A percentile compares a stretch with the other conserved stretches of the same genome.
Conservation (phyloP, 208 protist species). For the Leishmania amazonensis region DNA sequence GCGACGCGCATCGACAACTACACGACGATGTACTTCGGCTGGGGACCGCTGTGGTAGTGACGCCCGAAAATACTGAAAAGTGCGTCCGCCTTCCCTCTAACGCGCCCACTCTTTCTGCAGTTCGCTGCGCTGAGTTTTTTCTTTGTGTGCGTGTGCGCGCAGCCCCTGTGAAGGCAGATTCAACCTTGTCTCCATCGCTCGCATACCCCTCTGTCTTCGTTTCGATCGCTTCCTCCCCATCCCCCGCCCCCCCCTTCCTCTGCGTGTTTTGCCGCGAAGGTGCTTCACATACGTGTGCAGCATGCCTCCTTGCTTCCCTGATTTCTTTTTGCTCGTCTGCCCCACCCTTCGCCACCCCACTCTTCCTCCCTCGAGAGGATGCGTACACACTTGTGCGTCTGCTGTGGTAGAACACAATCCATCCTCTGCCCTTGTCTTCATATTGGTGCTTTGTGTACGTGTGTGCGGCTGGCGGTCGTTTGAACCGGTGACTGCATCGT, state of each 20-base stretch:
- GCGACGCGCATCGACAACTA: conserved; percentile 89
- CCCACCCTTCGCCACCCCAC: neutral
- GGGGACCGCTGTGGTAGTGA: conserved; percentile 87
- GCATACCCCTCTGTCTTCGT: neutral
- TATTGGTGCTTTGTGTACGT: neutral
- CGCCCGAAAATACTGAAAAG: neutral
- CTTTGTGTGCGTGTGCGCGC: neutral
- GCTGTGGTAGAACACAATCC: neutral
- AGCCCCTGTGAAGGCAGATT: no score
- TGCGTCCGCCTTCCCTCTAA: neutral
- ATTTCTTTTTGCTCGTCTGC: neutral
- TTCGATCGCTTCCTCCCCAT: neutral
- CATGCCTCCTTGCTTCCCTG: neutral
- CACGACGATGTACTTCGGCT: conserved; percentile 91
- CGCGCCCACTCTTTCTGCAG: neutral
- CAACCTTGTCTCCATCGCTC: neutral
- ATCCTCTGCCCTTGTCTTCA: neutral
- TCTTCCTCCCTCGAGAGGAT: neutral
- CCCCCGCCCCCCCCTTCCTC: conserved; percentile 1
- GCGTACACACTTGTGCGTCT: neutral
- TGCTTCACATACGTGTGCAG: neutral
- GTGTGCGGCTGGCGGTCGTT: neutral
- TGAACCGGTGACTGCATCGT: neutral
- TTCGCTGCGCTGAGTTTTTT: neutral
- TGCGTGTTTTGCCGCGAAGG: conserved; percentile 1